These are phyloP conservation scores for Claviceps quebecensis DNA, from an alignment of 2,329 filamentous ascomycete species.

Conservation along the genomic window DNA sequence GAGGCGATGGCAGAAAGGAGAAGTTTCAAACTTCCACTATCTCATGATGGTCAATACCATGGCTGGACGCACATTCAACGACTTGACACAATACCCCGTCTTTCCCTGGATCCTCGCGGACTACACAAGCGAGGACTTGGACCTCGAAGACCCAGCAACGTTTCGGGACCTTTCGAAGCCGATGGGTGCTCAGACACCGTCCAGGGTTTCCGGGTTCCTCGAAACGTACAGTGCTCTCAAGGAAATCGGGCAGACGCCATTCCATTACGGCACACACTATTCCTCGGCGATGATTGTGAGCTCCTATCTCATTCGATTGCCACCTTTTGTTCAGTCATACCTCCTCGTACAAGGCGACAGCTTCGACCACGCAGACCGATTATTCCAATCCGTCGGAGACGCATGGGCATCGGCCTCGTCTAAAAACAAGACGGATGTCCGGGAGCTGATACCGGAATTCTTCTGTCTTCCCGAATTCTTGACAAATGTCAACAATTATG, in stretches of 20 bases:
- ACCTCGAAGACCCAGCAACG: slow-evolving; percentile 67
- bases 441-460: slow-evolving; percentile 92
- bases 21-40: slow-evolving; percentile 97
- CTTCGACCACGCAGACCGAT: slow-evolving; percentile 88
- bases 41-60: slow-evolving; percentile 97
- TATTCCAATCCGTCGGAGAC: slow-evolving; percentile 86
- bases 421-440: slow-evolving; percentile 84
- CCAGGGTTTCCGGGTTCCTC: slow-evolving; percentile 63
- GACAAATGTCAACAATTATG: slow-evolving; percentile 85
- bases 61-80: slow-evolving; percentile 93
- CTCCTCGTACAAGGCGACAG: slow-evolving; percentile 86
- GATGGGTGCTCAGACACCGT: slow-evolving; percentile 79
- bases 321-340: slow-evolving; percentile 93
- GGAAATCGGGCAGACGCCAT: slow-evolving; percentile 85
- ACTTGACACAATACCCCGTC: slow-evolving; percentile 93
- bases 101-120: slow-evolving; percentile 96
- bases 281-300: slow-evolving; percentile 98
- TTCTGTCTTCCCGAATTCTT: slow-evolving; percentile 94
- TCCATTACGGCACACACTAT: slow-evolving; percentile 97
- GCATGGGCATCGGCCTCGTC: slow-evolving; percentile 84
- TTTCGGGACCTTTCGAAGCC: slow-evolving; percentile 90
- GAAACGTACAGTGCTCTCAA: slow-evolving; percentile 78
- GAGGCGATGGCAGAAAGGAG: slow-evolving; percentile 79
- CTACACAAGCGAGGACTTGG: slow-evolving; percentile 85
- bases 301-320: slow-evolving; percentile 86